phyloP scores from a whole-genome alignment of 768 basidiomycete genomes.

The Kwoniella heveanensis region DNA sequence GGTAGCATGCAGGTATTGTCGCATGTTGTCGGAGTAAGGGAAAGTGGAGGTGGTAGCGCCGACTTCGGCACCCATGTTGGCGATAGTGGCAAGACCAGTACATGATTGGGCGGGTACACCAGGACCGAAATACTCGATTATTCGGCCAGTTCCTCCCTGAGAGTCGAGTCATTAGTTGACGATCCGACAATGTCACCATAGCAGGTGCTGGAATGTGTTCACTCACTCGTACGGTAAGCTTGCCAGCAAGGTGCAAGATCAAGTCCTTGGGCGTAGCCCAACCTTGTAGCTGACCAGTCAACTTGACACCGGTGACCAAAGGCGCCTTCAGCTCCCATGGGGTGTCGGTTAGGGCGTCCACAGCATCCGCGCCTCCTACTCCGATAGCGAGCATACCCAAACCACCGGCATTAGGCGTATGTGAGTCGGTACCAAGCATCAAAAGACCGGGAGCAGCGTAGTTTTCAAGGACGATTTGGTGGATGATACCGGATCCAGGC shows the following conservation, averaged over 20 bases:
- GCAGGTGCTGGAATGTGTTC: too few species aligned
- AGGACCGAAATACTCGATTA: constrained; percentile 95
- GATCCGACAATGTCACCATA: too few species aligned
- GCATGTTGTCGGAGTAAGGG: constrained; percentile 90
- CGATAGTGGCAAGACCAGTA: constrained; percentile 92
- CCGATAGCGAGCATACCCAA: constrained; percentile 95
- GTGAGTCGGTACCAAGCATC: constrained; percentile 80
- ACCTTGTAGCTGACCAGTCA: constrained; percentile 80
- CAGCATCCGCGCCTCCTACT: constrained; percentile 93
- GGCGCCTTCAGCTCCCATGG: constrained; percentile 98
- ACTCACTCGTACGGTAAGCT: constrained; percentile 84
- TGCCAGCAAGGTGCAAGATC: constrained; percentile 90
- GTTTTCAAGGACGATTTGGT: constrained; percentile 97
- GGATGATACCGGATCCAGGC: constrained; percentile 79
- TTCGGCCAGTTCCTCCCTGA: constrained; percentile 92
- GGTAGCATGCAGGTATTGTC: constrained; percentile 83
- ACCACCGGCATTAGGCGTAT: constrained; percentile 97
- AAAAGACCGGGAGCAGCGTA: constrained; percentile 94
- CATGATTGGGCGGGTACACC: constrained; percentile 87
- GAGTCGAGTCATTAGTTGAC: background rate
- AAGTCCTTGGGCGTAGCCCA: constrained; percentile 97
- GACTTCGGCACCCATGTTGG: constrained; percentile 99
- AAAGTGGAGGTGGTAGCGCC: constrained; percentile 99
- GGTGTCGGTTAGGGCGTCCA: constrained; percentile 96
- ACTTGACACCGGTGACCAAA: constrained; percentile 74